Percentiles rank a stretch among this genome's conserved stretches.
These are phyloP conservation scores for Ophiostoma pallidulum DNA, from an alignment of 2,329 filamentous ascomycete species.

Conservation along the genomic window DNA sequence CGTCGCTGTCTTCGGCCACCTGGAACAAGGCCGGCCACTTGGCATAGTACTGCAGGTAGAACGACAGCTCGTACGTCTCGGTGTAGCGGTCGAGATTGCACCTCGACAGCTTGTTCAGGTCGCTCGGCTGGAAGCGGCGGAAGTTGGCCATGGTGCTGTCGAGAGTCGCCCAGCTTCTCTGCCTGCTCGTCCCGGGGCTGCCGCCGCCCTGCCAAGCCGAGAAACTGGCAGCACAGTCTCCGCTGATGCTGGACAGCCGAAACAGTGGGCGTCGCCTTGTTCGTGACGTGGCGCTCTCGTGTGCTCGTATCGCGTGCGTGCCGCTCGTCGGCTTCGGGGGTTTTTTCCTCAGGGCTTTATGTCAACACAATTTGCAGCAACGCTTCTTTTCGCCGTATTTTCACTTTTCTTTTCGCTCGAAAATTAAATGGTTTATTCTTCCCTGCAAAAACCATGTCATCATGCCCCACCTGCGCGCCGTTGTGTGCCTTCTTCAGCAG, in stretches of 20 bases:
- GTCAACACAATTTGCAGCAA: neutral
- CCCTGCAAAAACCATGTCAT: no score
- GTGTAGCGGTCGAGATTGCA: constrained; percentile 94
- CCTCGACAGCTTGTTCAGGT: constrained; percentile 82
- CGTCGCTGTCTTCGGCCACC: constrained; percentile 74
- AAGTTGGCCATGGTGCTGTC: constrained; percentile 61
- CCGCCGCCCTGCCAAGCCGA: neutral
- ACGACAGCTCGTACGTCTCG: constrained; percentile 93
- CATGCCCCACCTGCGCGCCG: neutral
- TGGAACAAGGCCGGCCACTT: constrained; percentile 95
- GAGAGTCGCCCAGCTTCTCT: neutral
- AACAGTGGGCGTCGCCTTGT: neutral
- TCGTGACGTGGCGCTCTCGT: no score
- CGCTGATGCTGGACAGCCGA: no score
- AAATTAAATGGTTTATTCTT: constrained; percentile 1
- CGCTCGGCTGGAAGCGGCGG: constrained; percentile 71
- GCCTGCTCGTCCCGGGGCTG: neutral
- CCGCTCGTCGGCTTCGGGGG: neutral
- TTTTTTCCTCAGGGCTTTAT: neutral
- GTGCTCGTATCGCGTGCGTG: constrained; percentile 1
- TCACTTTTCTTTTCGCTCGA: neutral
- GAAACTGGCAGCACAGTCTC: no score
- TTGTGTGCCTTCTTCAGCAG: neutral
- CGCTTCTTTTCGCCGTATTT: constrained; percentile 6
- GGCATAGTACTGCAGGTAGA: constrained; percentile 92